Percentiles rank a stretch among this genome's conserved stretches.
These are phyloP conservation scores for Xerocomus nothofagi DNA, from an alignment of 1,284 basidiomycete genomes.

Conservation along the genomic window DNA sequence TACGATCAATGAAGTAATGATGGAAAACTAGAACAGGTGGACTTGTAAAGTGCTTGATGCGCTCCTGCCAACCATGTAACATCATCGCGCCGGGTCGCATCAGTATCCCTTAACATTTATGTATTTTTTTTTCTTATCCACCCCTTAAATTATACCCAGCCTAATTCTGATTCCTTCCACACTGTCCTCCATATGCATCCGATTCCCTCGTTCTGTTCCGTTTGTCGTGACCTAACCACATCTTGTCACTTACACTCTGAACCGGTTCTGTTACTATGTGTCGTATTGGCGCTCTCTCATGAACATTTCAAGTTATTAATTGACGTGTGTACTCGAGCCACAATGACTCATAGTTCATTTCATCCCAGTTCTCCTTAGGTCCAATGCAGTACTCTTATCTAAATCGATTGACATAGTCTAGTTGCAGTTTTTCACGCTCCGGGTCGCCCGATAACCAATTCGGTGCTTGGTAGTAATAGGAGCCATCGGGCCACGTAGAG, in stretches of 20 bases:
- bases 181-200: not conserved
- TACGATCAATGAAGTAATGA: constrained; percentile 23
- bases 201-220: not conserved
- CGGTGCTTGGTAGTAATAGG: no score
- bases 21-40: constrained; percentile 20
- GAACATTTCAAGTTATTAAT: no score
- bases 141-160: constrained; percentile 16
- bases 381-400: no score
- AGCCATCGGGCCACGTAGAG: no score
- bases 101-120: not conserved
- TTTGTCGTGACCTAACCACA: not conserved
- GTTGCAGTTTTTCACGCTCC: no score
- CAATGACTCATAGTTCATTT: no score
- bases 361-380: no score
- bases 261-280: constrained; percentile 3
- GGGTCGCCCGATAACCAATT: no score
- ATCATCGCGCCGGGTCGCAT: constrained; percentile 17
- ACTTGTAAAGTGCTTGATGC: constrained; percentile 14
- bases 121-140: constrained; percentile 3
- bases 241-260: not conserved
- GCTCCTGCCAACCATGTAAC: constrained; percentile 3
- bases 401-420: no score
- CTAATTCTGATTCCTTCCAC: constrained; percentile 15
- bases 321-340: no score
- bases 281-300: not conserved